These are phyloP conservation scores for Hagleromyces aurorensis DNA, from an alignment of 805 yeast genomes.

Conservation along the genomic window DNA sequence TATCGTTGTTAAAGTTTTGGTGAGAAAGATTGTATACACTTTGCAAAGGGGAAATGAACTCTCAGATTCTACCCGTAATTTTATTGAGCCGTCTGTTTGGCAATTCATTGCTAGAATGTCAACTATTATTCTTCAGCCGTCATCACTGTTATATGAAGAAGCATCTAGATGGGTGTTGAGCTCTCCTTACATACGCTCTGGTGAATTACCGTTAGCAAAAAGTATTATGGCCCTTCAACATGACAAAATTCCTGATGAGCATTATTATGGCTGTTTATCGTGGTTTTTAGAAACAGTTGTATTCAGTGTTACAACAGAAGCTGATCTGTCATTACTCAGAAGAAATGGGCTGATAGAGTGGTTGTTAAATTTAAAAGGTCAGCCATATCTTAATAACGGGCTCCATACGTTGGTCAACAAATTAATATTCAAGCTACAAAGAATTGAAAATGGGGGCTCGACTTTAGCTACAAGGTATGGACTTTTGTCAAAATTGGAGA, in stretches of 20 bases:
- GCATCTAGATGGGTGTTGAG: conserved; percentile 56
- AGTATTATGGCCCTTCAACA: conserved; percentile 25
- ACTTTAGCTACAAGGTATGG: conserved; percentile 53
- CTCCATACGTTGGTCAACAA: conserved; percentile 35
- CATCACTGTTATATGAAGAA: conserved; percentile 66
- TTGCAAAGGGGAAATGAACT: conserved; percentile 16
- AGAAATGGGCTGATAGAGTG: conserved; percentile 59
- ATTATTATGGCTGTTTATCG: conserved; percentile 35
- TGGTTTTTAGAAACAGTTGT: conserved; percentile 47
- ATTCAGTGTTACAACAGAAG: conserved; percentile 52
- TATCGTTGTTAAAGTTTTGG: conserved; percentile 43
- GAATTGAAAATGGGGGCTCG: conserved; percentile 51
- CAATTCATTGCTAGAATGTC: conserved; percentile 47
- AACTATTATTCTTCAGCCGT: conserved; percentile 57
- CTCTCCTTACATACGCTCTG: conserved; percentile 32
- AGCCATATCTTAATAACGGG: conserved; percentile 40
- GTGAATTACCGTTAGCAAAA: conserved; percentile 39
- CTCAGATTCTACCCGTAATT: conserved; percentile 11
- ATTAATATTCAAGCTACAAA: conserved; percentile 41
- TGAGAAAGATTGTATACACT: conserved; percentile 37
- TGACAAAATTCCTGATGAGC: conserved; percentile 7
- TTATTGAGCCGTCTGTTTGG: conserved; percentile 44
- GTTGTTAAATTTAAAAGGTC: conserved; percentile 45
- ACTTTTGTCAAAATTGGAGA: conserved; percentile 35
- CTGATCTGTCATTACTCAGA: conserved; percentile 48